Percentiles rank a stretch among this genome's conserved stretches.
These are phyloP conservation scores for Entomortierella beljakovae DNA, from an alignment of 192 early-diverging fungal species.

Conservation along the genomic window DNA sequence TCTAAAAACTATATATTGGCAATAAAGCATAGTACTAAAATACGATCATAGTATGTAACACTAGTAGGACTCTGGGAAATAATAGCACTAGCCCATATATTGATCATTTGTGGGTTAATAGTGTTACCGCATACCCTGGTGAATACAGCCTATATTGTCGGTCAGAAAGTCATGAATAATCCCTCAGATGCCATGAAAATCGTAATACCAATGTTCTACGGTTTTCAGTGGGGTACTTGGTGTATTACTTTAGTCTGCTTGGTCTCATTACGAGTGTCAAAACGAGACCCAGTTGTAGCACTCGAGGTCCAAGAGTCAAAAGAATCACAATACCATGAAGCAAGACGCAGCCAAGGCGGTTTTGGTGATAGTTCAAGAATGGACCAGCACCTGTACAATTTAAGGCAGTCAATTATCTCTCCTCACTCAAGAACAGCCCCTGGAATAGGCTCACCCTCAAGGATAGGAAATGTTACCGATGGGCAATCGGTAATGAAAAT, in stretches of 20 bases:
- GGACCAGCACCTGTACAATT: slow-evolving; percentile 31
- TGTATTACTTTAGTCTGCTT: slow-evolving; percentile 22
- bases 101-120: slow-evolving; percentile 30
- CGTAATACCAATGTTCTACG: slow-evolving; percentile 20
- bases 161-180: slow-evolving; percentile 15
- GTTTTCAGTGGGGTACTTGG: slow-evolving; percentile 17
- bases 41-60: slow-evolving; percentile 23
- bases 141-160: slow-evolving; percentile 6
- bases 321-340: neutral
- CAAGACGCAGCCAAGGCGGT: slow-evolving; percentile 2
- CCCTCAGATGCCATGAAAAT: slow-evolving; percentile 4
- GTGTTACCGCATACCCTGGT: neutral
- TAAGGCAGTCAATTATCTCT: slow-evolving; percentile 38
- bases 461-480: neutral
- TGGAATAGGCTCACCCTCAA: neutral
- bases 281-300: slow-evolving; percentile 8
- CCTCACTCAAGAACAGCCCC: slow-evolving; percentile 9
- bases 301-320: slow-evolving; percentile 33
- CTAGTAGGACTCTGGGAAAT: slow-evolving; percentile 38
- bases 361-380: slow-evolving; percentile 5
- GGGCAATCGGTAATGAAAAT: neutral
- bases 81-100: slow-evolving; percentile 27
- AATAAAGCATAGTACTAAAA: neutral
- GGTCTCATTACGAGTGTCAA: neutral
- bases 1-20: too few relatives aligned